phyloP scores from a whole-genome alignment of 208 protist genomes.

The Porcisia hertigi region DNA sequence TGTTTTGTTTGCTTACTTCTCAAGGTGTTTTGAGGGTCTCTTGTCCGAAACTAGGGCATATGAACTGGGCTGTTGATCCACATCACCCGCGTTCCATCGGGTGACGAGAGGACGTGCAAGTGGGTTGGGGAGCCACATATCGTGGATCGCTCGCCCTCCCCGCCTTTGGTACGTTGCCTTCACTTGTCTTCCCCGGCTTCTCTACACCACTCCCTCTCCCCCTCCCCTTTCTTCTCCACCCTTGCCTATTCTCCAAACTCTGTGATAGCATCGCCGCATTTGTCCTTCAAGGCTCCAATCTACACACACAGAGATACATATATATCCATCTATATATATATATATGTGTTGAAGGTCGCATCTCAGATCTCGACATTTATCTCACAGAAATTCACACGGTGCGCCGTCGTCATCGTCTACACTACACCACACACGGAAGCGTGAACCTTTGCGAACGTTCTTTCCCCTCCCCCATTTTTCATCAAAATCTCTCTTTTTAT shows the following conservation, averaged over 20 bases:
- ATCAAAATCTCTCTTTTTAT: not conserved
- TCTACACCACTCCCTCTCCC: not conserved
- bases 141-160: not conserved
- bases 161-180: too few species aligned
- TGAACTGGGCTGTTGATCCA: not conserved
- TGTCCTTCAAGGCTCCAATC: too few species aligned
- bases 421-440: not conserved
- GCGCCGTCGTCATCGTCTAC: not conserved
- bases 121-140: not conserved
- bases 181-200: not conserved
- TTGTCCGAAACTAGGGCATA: not conserved
- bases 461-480: conserved; percentile 2
- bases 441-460: not conserved
- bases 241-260: not conserved
- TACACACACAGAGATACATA: not conserved
- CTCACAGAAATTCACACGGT: not conserved
- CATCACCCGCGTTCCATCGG: too few species aligned
- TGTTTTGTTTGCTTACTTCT: not conserved
- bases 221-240: not conserved
- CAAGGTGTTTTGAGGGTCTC: not conserved
- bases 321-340: not conserved
- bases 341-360: not conserved
- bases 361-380: not conserved
- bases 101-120: not conserved
- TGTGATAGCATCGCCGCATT: too few species aligned